A percentile compares a stretch with the other conserved stretches of the same genome.
These are phyloP conservation scores for Blastobotrys petasosporus DNA, from an alignment of 1,139 yeast species.

Conservation along the genomic window DNA sequence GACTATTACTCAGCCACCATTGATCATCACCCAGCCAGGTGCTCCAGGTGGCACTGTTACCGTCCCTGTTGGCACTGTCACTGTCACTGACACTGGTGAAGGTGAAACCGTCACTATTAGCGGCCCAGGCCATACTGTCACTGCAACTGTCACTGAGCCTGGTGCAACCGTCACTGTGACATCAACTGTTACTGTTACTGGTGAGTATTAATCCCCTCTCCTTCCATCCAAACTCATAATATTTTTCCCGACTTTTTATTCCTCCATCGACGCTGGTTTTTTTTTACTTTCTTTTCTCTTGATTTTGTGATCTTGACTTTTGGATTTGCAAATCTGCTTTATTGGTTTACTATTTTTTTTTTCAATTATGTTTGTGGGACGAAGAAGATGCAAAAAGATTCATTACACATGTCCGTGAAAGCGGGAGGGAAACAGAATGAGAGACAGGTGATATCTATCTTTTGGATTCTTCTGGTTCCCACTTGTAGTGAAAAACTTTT, in stretches of 20 bases:
- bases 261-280: too few relatives aligned
- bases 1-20: slow-evolving; percentile 13
- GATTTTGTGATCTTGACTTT: not conserved
- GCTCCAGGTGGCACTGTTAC: slow-evolving; percentile 12
- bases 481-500: too few relatives aligned
- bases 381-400: too few relatives aligned
- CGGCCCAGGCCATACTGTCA: not conserved
- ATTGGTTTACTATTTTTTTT: slow-evolving; percentile 27
- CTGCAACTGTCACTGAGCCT: not conserved
- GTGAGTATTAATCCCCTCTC: not conserved
- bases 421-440: too few relatives aligned
- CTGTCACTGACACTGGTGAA: slow-evolving; percentile 13
- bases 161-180: not conserved
- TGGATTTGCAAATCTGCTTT: slow-evolving; percentile 22
- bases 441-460: slow-evolving; percentile 16
- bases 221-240: too few relatives aligned
- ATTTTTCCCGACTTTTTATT: not conserved
- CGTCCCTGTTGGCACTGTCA: slow-evolving; percentile 13
- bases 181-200: slow-evolving; percentile 12
- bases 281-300: not conserved
- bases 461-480: too few relatives aligned
- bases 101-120: slow-evolving; percentile 15
- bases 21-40: slow-evolving; percentile 13
- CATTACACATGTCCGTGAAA: too few relatives aligned
- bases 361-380: too few relatives aligned